Conservation (phyloP, 306 rosid genomes). For the Lathyrus aphaca region DNA sequence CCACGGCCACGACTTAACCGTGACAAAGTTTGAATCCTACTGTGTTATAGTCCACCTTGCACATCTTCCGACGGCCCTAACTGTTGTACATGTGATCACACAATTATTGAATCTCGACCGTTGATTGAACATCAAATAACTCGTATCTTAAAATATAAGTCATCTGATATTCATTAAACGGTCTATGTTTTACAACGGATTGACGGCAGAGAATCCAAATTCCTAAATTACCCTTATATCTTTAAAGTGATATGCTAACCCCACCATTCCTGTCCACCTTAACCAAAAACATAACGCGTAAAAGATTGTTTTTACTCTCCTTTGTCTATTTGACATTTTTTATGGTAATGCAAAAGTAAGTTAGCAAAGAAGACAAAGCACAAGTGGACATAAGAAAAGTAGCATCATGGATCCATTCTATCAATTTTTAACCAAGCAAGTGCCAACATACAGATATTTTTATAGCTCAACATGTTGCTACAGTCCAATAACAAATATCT, state of each 20-base stretch:
- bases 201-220: background rate
- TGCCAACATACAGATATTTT: conserved; percentile 15
- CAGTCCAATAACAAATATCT: conserved; percentile 41
- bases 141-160: background rate
- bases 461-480: conserved; percentile 30
- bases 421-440: conserved; percentile 21
- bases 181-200: no score
- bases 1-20: no score
- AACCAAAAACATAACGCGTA: conserved; percentile 15
- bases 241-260: conserved; percentile 38
- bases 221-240: background rate
- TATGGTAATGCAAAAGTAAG: conserved; percentile 4
- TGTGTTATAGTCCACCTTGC: no score
- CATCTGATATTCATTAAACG: no score
- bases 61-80: background rate
- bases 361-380: conserved; percentile 20
- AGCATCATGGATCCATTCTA: conserved; percentile 27
- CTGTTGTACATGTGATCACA: background rate
- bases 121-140: background rate
- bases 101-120: background rate
- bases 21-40: no score
- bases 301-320: conserved; percentile 16
- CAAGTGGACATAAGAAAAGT: conserved; percentile 27
- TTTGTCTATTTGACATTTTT: conserved; percentile 8
- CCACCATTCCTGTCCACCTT: conserved; percentile 21